Percentiles rank a stretch among this genome's conserved stretches.
These are phyloP conservation scores for Penicillium brasilianum DNA, from an alignment of 2,329 filamentous ascomycete genomes.

Conservation along the genomic window DNA sequence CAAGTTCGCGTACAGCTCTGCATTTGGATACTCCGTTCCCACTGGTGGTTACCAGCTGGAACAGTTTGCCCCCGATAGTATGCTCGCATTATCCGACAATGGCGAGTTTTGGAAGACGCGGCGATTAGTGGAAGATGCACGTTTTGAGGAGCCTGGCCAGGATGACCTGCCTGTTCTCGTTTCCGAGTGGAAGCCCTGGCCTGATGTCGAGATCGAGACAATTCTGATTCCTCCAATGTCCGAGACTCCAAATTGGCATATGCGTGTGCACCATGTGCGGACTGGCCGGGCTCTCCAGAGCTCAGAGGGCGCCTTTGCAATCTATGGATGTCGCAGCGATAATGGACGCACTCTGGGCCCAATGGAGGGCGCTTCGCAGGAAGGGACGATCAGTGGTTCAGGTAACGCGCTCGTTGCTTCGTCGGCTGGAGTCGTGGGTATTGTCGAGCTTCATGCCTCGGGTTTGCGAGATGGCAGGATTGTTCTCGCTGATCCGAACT, in stretches of 20 bases:
- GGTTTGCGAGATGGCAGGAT: constrained; percentile 62
- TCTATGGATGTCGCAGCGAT: constrained; percentile 64
- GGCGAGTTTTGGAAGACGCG: constrained; percentile 80
- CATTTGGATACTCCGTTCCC: constrained; percentile 77
- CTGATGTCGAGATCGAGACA: constrained; percentile 55
- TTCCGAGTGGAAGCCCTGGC: constrained; percentile 72
- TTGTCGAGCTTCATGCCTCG: constrained; percentile 46
- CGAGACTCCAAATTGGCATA: constrained; percentile 46
- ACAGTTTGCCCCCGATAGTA: constrained; percentile 75
- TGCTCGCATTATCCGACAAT: constrained; percentile 77
- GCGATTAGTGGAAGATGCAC: constrained; percentile 68
- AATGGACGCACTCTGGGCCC: constrained; percentile 61
- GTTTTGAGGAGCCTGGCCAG: constrained; percentile 62
- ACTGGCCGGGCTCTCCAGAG: constrained; percentile 66
- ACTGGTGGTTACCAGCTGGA: constrained; percentile 76
- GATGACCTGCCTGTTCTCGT: constrained; percentile 61
- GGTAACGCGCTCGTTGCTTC: constrained; percentile 52
- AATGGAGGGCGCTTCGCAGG: constrained; percentile 32
- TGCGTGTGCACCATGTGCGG: constrained; percentile 43
- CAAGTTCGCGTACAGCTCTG: constrained; percentile 75
- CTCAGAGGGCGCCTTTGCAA: constrained; percentile 76
- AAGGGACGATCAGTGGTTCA: constrained; percentile 42
- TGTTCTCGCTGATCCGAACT: constrained; percentile 70
- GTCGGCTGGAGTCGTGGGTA: constrained; percentile 57
- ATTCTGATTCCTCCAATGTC: constrained; percentile 43